Evolutionary conservation across 192 early-diverging fungal species (phyloP).

Genomic region (Backusella liffmaniae): DNA sequence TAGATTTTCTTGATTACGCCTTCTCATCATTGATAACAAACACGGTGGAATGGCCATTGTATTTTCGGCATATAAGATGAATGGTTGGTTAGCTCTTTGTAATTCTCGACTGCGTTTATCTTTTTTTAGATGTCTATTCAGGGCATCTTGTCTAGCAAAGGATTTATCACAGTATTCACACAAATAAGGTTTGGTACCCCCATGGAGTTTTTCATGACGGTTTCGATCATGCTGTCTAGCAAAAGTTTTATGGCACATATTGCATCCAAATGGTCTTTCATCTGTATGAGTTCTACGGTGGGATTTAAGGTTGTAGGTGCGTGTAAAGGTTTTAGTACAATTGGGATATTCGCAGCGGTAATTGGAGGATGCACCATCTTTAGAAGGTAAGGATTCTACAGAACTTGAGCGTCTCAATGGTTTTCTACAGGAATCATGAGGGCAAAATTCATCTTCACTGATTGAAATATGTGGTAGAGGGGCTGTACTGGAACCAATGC

Average conservation of each 20-base stretch:
- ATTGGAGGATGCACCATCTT: neutral
- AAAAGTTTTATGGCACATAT: slow-evolving; percentile 69
- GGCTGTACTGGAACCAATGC: neutral
- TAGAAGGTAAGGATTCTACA: neutral
- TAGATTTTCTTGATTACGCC: neutral
- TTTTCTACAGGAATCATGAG: neutral
- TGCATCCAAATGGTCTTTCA: slow-evolving; percentile 63
- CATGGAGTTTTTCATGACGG: slow-evolving; percentile 76
- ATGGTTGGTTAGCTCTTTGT: neutral
- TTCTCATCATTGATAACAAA: slow-evolving; percentile 4
- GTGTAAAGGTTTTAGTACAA: slow-evolving; percentile 57
- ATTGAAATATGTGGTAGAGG: neutral
- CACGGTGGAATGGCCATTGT: neutral
- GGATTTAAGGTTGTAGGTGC: slow-evolving; percentile 69
- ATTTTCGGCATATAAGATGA: neutral
- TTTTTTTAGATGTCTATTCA: slow-evolving; percentile 63
- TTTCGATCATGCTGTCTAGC: slow-evolving; percentile 86
- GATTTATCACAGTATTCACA: slow-evolving; percentile 65
- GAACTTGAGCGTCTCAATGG: neutral
- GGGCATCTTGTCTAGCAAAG: slow-evolving; percentile 75
- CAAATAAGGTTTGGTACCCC: slow-evolving; percentile 68
- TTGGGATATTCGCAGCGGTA: slow-evolving; percentile 23
- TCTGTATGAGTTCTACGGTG: slow-evolving; percentile 67
- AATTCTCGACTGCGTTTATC: slow-evolving; percentile 36
- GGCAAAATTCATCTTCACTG: neutral